These are phyloP conservation scores for Podaxis carcinomalis DNA, from an alignment of 768 basidiomycete genomes.

Conservation along the genomic window DNA sequence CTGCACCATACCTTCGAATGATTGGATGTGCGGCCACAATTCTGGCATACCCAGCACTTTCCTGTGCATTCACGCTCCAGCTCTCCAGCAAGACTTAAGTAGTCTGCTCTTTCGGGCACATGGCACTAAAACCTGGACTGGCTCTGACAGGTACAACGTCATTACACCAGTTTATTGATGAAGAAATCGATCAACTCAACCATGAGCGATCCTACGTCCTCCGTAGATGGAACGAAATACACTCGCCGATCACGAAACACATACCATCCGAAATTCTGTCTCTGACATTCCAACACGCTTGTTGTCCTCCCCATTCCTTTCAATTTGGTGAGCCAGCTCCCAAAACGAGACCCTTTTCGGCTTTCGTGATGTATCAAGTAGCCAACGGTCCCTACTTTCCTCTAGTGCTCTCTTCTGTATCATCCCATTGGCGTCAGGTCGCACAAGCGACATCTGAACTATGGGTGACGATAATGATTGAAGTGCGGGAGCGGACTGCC, in stretches of 20 bases:
- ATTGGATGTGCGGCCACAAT: not conserved
- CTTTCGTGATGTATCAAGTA: not conserved
- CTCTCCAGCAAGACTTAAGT: not conserved
- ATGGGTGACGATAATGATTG: not conserved
- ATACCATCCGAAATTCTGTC: not conserved
- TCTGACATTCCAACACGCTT: not conserved
- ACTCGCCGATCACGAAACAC: not conserved
- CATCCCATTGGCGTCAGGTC: not conserved
- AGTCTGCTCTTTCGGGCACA: no score
- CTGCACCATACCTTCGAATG: not conserved
- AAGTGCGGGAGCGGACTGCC: not conserved
- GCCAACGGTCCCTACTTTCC: not conserved
- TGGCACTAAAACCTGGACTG: no score
- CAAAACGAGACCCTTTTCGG: not conserved
- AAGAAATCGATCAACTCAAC: not conserved
- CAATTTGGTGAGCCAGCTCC: not conserved
- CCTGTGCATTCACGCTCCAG: not conserved
- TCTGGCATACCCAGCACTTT: not conserved
- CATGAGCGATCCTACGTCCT: not conserved
- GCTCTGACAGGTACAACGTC: no score
- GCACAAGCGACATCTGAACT: not conserved
- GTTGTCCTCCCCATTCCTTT: not conserved
- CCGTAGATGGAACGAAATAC: not conserved
- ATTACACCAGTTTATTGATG: not conserved
- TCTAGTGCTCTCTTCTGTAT: not conserved